These are phyloP conservation scores for Aspergillus pseudoterreus DNA, from an alignment of 2,329 filamentous ascomycete genomes.

Conservation along the genomic window DNA sequence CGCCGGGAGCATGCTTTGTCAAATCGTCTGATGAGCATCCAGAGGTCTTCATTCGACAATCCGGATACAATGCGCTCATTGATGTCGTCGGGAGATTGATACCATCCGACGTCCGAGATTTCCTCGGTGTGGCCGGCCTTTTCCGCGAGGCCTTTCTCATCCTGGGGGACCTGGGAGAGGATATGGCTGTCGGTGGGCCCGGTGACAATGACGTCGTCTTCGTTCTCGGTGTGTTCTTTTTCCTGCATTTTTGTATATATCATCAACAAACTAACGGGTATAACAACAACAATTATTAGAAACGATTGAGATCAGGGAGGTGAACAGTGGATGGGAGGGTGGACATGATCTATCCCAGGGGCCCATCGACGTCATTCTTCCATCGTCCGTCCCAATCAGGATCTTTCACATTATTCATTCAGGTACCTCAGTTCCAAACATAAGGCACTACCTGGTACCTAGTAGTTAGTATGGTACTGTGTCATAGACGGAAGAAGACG, in stretches of 20 bases:
- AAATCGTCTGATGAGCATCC: conserved; percentile 68
- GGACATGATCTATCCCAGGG: background rate
- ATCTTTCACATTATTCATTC: background rate
- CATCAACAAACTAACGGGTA: no score
- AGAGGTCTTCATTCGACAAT: conserved; percentile 65
- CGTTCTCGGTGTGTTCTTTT: conserved; percentile 3
- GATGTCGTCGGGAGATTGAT: conserved; percentile 5
- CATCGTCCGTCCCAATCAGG: background rate
- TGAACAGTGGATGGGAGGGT: background rate
- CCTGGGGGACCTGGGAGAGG: conserved; percentile 12
- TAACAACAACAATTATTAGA: no score
- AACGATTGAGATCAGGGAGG: no score
- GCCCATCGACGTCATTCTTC: background rate
- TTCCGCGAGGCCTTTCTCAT: conserved; percentile 16
- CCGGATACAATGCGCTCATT: conserved; percentile 12
- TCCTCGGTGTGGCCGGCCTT: conserved; percentile 9
- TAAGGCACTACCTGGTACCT: no score
- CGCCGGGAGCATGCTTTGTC: conserved; percentile 55
- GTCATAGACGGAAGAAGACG: no score
- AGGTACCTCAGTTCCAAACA: no score
- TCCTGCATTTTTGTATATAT: no score
- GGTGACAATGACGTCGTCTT: background rate
- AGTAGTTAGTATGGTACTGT: no score
- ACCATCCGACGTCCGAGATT: conserved; percentile 14
- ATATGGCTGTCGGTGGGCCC: conserved; percentile 17